Evolutionary conservation across 176 grass and related monocot genomes (phyloP).

Genomic region (Aegilops bicornis): DNA sequence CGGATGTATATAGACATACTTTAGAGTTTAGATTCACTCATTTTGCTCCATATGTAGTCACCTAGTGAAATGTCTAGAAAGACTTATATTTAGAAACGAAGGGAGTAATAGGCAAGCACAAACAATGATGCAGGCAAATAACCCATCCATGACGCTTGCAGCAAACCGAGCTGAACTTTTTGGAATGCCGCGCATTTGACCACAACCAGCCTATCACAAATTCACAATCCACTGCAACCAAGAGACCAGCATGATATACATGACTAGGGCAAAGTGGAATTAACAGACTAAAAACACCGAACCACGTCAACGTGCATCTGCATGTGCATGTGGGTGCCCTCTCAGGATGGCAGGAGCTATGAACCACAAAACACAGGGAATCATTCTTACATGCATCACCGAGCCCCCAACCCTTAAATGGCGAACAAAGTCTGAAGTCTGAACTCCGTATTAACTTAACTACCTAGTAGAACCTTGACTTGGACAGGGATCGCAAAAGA

Average conservation of each 20-base stretch:
- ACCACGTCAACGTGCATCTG: constrained; percentile 27
- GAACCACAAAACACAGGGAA: constrained; percentile 18
- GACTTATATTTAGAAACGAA: too few species aligned
- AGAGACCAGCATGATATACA: background rate
- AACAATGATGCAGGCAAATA: background rate
- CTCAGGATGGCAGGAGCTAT: background rate
- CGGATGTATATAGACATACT: too few species aligned
- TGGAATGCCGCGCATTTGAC: background rate
- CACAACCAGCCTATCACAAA: background rate
- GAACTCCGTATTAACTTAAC: constrained; percentile 8
- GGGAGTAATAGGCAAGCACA: background rate
- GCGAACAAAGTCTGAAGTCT: background rate
- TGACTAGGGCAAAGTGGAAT: background rate
- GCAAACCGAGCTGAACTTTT: background rate
- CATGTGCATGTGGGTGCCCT: background rate
- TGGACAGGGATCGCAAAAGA: constrained; percentile 26
- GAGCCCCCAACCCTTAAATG: constrained; percentile 17
- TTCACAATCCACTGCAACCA: constrained; percentile 16
- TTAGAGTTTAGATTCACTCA: too few species aligned
- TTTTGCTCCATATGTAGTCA: too few species aligned
- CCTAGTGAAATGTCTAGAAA: too few species aligned
- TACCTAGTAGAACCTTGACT: constrained; percentile 30
- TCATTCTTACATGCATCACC: constrained; percentile 35
- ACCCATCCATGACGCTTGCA: background rate
- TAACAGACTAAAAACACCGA: constrained; percentile 28